Conservation (phyloP, 1,284 basidiomycete genomes). For the Sporisorium exsertum region DNA sequence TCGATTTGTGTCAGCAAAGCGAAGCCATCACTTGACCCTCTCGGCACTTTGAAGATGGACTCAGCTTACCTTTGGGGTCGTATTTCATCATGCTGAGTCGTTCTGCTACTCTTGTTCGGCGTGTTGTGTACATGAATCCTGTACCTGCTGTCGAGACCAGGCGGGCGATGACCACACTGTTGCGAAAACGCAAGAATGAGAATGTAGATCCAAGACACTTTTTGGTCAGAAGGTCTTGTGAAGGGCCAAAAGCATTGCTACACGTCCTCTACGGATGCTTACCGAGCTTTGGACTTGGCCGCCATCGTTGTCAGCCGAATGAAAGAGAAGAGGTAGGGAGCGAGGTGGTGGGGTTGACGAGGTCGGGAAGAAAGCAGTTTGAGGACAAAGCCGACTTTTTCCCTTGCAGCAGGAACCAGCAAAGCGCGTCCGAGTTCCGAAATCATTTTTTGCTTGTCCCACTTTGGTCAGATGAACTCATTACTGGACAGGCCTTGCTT, state of each 20-base stretch:
- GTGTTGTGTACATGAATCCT: conserved; percentile 66
- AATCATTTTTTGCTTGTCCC: not conserved
- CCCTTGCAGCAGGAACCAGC: not conserved
- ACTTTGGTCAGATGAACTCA: not conserved
- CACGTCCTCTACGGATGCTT: not conserved
- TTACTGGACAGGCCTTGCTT: not conserved
- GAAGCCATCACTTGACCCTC: not conserved
- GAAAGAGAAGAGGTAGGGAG: not conserved
- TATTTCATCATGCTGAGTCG: conserved; percentile 67
- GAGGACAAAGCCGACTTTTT: conserved; percentile 18
- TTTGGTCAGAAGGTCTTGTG: not conserved
- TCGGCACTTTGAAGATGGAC: not conserved
- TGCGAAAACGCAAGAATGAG: not conserved
- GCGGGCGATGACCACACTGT: conserved; percentile 65
- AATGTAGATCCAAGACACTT: not conserved
- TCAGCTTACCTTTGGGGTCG: conserved; percentile 62
- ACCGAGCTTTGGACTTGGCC: conserved; percentile 66
- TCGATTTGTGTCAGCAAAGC: not conserved
- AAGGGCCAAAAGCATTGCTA: not conserved
- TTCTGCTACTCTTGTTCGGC: conserved; percentile 58
- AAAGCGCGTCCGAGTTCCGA: conserved; percentile 14
- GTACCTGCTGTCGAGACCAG: conserved; percentile 67
- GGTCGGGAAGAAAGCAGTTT: not conserved
- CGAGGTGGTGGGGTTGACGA: not conserved
- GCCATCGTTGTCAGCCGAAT: conserved; percentile 51